These are phyloP conservation scores for Dictyostelium capitatum DNA, from an alignment of 78 protist species.

Conservation along the genomic window DNA sequence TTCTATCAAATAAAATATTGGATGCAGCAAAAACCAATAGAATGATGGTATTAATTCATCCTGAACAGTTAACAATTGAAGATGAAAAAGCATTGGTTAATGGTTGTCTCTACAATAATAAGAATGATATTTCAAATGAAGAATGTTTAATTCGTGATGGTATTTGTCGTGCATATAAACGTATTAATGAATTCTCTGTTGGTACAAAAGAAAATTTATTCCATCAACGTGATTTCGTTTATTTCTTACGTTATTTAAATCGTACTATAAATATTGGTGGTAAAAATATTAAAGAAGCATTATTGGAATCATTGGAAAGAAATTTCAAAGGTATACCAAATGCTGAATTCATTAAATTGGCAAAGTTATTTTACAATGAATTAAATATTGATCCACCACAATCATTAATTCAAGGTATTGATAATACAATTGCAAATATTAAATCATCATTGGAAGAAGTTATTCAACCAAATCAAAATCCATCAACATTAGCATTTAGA, in stretches of 20 bases:
- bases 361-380: neutral
- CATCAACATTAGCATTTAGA: conserved; percentile 32
- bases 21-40: conserved; percentile 79
- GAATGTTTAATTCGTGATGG: conserved; percentile 8
- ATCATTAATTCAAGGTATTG: neutral
- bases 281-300: neutral
- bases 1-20: conserved; percentile 46
- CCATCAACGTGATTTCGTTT: conserved; percentile 75
- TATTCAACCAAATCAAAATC: conserved; percentile 10
- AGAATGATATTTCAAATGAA: neutral
- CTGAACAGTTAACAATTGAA: conserved; percentile 4
- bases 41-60: conserved; percentile 61
- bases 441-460: conserved; percentile 44
- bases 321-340: conserved; percentile 35
- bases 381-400: neutral
- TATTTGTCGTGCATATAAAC: conserved; percentile 15
- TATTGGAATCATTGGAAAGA: conserved; percentile 44
- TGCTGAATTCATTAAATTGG: neutral
- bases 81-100: conserved; percentile 60
- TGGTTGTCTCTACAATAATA: conserved; percentile 53
- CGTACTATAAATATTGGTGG: neutral
- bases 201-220: conserved; percentile 23
- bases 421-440: conserved; percentile 46
- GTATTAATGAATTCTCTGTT: neutral
- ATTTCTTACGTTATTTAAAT: conserved; percentile 42